Percentiles rank a stretch among this genome's conserved stretches.
Conservation (phyloP, 2,329 filamentous ascomycete genomes). For the Metarhizium guizhouense region DNA sequence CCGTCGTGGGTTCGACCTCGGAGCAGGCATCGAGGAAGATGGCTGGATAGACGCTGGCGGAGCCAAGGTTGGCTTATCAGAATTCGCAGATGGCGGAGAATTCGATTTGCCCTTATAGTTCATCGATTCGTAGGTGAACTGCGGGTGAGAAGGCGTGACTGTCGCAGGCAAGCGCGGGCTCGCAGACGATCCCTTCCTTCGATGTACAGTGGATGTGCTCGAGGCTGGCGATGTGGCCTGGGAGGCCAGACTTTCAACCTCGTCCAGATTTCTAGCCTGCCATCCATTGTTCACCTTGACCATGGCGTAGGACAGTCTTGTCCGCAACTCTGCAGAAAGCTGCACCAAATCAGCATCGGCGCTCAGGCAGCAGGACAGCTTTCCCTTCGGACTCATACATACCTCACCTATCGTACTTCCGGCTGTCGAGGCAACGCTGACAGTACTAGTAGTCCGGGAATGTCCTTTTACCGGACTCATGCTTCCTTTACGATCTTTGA, state of each 20-base stretch:
- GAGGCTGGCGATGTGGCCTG: slow-evolving; percentile 56
- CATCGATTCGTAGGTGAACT: slow-evolving; percentile 10
- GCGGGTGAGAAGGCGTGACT: slow-evolving; percentile 23
- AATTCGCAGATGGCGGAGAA: slow-evolving; percentile 28
- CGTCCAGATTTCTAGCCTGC: slow-evolving; percentile 69
- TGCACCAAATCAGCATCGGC: slow-evolving; percentile 25
- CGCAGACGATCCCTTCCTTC: slow-evolving; percentile 41
- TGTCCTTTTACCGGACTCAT: slow-evolving; percentile 47
- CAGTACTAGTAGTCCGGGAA: slow-evolving; percentile 62
- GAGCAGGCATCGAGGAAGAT: slow-evolving; percentile 25
- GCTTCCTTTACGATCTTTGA: slow-evolving; percentile 46
- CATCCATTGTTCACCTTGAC: slow-evolving; percentile 87
- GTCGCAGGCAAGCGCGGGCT: slow-evolving; percentile 39
- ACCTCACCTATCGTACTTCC: slow-evolving; percentile 73
- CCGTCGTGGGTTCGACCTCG: slow-evolving; percentile 33
- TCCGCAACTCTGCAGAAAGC: slow-evolving; percentile 71
- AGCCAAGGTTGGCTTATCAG: slow-evolving; percentile 33
- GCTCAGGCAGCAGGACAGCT: background rate
- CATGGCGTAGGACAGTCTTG: slow-evolving; percentile 86
- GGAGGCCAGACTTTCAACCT: slow-evolving; percentile 67
- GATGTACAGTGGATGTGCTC: slow-evolving; percentile 45
- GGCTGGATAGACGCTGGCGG: slow-evolving; percentile 48
- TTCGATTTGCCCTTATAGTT: slow-evolving; percentile 19
- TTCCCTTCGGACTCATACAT: slow-evolving; percentile 15
- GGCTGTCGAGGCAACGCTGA: slow-evolving; percentile 50